Base-by-base conservation (phyloP, 106 monocot species). In the Allium fistulosum region DNA sequence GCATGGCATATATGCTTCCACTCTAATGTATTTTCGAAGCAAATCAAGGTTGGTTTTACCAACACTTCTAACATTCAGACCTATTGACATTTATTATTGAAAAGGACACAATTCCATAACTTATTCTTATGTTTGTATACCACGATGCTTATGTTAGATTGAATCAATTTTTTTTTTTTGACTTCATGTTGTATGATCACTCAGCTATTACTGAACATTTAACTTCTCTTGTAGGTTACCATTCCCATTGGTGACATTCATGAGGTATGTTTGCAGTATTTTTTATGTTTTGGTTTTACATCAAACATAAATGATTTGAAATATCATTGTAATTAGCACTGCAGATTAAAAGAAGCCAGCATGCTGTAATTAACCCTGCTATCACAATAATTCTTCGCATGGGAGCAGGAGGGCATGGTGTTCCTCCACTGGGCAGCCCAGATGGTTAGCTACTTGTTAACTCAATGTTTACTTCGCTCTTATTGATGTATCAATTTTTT, bases 1-100 rank as follows among this genome's bases (percentile, higher is more conserved):
- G 82, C 87, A 22, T 99, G 99, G 99, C 99, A 99, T 51, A 90
- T 99, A 75, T 99, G 99, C 74, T 99, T 99, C 74, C 99, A 99
- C 85, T 99, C 99, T 49, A 99, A 99, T 69, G 83, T 99, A 74
- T 99, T 99, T 72, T 87, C 90, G 61, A 99, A 99, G 77, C 99
- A 99, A 83, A 99, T 99, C 55, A 99, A 99, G 99, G 99, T 92
- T 69, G 79, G 79, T 22, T 49, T 18, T 12, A 22, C 1, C 22
- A 22, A 22, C 22, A 22, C 22, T 22, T 22, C 22, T 22, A 22
- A 22, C 22, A 22, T 22, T 22, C 22, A 22, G 22, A 22, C 22
- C 22, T 17, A 59, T 7, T 17, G 11, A 49, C 11, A 64, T 15
- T 64, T 17, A 22, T 49, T 62, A 4, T 7, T 49, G 53, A 37